Conservation (phyloP, 1,139 yeast species). For the Diutina catenulata region DNA sequence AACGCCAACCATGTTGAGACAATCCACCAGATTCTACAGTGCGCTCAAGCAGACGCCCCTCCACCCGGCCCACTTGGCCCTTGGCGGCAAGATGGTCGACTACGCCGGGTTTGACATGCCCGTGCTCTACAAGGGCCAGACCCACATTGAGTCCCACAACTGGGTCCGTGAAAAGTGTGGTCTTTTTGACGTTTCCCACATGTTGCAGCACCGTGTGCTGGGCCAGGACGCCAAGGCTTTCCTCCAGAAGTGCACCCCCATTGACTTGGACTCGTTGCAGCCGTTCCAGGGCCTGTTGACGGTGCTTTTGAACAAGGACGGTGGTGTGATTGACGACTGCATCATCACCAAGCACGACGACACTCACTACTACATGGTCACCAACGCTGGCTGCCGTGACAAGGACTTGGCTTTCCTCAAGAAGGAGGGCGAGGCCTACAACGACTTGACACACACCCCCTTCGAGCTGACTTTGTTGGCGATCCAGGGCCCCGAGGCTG, state of each 20-base stretch:
- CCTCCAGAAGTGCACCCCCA: constrained; percentile 73
- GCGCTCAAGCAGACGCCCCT: constrained; percentile 47
- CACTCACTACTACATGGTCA: constrained; percentile 79
- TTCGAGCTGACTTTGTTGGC: constrained; percentile 78
- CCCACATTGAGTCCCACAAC: constrained; percentile 85
- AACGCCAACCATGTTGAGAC: constrained; percentile 5
- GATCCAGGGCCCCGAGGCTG: constrained; percentile 83
- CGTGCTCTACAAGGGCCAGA: constrained; percentile 66
- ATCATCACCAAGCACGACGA: constrained; percentile 77
- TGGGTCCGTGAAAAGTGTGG: constrained; percentile 91
- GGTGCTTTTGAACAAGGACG: constrained; percentile 59
- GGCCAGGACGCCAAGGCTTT: constrained; percentile 65
- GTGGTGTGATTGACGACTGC: constrained; percentile 89
- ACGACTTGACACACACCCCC: constrained; percentile 43
- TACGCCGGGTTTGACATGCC: constrained; percentile 97
- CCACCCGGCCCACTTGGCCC: constrained; percentile 62
- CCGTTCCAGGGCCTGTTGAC: constrained; percentile 62
- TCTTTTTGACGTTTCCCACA: constrained; percentile 90
- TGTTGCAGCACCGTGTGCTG: constrained; percentile 74
- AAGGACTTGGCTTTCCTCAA: constrained; percentile 61
- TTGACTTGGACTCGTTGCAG: constrained; percentile 51
- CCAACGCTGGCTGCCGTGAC: constrained; percentile 91
- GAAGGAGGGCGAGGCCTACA: constrained; percentile 32
- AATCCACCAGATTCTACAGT: not conserved
- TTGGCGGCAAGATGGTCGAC: constrained; percentile 87